Evolutionary conservation across 2,329 filamentous ascomycete genomes (phyloP).

Genomic region (Arthrobotrys musiformis): DNA sequence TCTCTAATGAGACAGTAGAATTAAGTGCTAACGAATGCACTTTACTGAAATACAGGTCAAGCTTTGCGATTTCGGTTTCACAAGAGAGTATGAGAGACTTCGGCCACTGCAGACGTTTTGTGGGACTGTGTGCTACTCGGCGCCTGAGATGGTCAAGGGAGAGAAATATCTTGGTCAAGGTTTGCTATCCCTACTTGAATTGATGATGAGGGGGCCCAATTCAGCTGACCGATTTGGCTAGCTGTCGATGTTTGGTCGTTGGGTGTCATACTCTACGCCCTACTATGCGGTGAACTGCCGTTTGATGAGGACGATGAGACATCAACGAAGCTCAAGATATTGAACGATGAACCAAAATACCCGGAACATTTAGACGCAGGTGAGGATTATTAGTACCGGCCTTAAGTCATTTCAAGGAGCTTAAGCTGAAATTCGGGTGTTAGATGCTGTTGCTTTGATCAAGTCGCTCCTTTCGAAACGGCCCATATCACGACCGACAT

Average conservation of each 20-base stretch:
- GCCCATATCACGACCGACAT: constrained; percentile 80
- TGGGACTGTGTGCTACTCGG: constrained; percentile 96
- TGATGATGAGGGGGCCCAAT: background rate
- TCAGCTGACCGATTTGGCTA: constrained; percentile 67
- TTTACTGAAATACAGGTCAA: constrained; percentile 72
- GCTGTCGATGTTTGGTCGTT: constrained; percentile 98
- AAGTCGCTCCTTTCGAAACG: constrained; percentile 87
- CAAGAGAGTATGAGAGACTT: constrained; percentile 94
- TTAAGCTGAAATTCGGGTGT: background rate
- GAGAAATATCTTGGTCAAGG: constrained; percentile 79
- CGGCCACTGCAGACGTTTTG: constrained; percentile 98
- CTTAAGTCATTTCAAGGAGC: background rate
- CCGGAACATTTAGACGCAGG: constrained; percentile 77
- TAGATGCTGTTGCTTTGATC: constrained; percentile 79
- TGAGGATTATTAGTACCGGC: constrained; percentile 15
- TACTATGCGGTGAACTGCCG: constrained; percentile 85
- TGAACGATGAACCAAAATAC: constrained; percentile 85
- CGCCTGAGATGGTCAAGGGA: constrained; percentile 97
- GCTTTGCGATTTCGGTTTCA: constrained; percentile 97
- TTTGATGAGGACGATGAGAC: constrained; percentile 97
- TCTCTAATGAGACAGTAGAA: background rate
- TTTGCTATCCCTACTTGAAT: constrained; percentile 33
- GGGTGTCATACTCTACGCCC: constrained; percentile 83
- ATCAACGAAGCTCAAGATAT: constrained; percentile 83
- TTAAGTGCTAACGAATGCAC: background rate